A percentile compares a stretch with the other conserved stretches of the same genome.
Conservation (phyloP, 768 basidiomycete genomes). For the Lactifluus pinguis region DNA sequence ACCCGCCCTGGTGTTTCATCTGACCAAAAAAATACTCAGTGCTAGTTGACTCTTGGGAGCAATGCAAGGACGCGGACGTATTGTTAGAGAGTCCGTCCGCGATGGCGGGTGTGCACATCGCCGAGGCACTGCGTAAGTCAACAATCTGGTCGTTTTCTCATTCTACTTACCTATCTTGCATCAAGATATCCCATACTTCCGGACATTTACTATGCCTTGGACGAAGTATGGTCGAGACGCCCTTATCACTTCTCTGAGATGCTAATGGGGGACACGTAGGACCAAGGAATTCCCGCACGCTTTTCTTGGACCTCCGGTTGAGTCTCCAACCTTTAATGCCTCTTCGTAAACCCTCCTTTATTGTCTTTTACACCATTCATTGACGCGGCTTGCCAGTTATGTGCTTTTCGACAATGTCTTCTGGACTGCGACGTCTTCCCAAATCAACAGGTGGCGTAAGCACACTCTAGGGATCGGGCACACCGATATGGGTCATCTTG, state of each 20-base stretch:
- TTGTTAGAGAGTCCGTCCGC: slow-evolving; percentile 59
- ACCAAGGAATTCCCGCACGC: slow-evolving; percentile 58
- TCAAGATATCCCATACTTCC: slow-evolving; percentile 54
- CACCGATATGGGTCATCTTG: slow-evolving; percentile 53
- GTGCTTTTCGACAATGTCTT: slow-evolving; percentile 58
- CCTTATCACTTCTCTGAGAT: background rate
- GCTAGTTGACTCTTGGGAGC: slow-evolving; percentile 50
- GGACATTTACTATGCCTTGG: slow-evolving; percentile 57
- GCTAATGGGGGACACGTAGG: slow-evolving; percentile 22
- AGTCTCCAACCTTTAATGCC: slow-evolving; percentile 51
- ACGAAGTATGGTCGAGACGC: slow-evolving; percentile 32
- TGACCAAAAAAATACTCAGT: slow-evolving; percentile 29
- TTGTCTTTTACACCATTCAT: background rate
- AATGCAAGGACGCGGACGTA: slow-evolving; percentile 56
- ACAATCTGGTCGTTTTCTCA: background rate
- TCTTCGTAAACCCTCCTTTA: slow-evolving; percentile 35
- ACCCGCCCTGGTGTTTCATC: background rate
- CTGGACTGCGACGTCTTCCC: slow-evolving; percentile 56
- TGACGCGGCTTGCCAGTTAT: slow-evolving; percentile 30
- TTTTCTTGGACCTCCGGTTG: slow-evolving; percentile 54
- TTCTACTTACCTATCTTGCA: background rate
- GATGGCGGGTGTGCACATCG: slow-evolving; percentile 66
- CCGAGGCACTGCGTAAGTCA: slow-evolving; percentile 49
- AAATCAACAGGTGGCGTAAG: slow-evolving; percentile 58
- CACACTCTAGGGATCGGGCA: slow-evolving; percentile 37